Base-by-base conservation (phyloP, 208 protist species). In the Porcisia hertigi region DNA sequence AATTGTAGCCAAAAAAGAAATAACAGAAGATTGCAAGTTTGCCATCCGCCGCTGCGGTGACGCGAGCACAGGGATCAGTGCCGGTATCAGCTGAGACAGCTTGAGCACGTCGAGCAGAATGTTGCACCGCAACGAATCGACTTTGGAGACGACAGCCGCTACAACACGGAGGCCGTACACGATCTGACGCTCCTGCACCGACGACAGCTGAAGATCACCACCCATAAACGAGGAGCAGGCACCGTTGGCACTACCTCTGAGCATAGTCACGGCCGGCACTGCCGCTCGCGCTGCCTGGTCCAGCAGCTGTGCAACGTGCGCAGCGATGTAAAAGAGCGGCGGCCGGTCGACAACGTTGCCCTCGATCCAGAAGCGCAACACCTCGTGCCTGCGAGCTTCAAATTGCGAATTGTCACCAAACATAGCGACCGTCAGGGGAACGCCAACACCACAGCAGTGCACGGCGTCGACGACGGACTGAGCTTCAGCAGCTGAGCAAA, bases 311-410 rank as follows among this genome's bases (percentile, higher is more conserved):
- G 79, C 75, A 30, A 91, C 1, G 65, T 58, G 39, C 9, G 71
- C 34, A 43, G 77, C 79, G 16, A 94, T 62, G 18, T 64, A 58
- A 36, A 86, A 83, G 16, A 91, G 69, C 16, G 88, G 86, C 4
- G 90, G 80, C 12, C 66, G 59, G 43, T 80, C 81, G 12, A 75
- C 74, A 43, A 30, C 53, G 65, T 70, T 82, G 25, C 84, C 90
- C 20, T 86, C 79, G 18, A 89, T 72, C 84, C 83, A 91, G 66
- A 89, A 92, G n/a, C 78, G 85, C 59, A 94, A 36, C 43, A 94
- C 83, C 45, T 89, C 86, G 65, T 82, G 73, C 25, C 82, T 82
- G 41, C 76, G 75, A 52, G 76, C 79, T 45, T 74, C 75, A 18
- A 70, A 36, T 55, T 71, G 69, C 57, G 59, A 20, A 71, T 81